Conservation (phyloP, 148 eudicot species). For the Cornus controversa region DNA sequence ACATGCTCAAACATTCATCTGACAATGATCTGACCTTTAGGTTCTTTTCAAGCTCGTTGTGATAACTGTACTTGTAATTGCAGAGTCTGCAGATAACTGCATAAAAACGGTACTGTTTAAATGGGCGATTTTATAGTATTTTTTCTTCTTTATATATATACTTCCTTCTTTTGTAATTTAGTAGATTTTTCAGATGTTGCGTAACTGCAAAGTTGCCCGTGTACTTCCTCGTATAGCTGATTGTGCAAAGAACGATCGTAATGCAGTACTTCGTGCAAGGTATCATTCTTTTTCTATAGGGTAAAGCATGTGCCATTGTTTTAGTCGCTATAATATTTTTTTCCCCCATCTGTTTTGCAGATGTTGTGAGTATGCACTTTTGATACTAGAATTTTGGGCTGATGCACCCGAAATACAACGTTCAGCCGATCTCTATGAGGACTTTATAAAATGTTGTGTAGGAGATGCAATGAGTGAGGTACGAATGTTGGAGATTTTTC, state of each 20-base stretch:
- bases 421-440: slow-evolving; percentile 95
- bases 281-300: slow-evolving; percentile 20
- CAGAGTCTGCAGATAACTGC: slow-evolving; percentile 99
- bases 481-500: slow-evolving; percentile 13
- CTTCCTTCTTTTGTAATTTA: slow-evolving; percentile 8
- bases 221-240: slow-evolving; percentile 90
- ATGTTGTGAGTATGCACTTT: slow-evolving; percentile 97
- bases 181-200: slow-evolving; percentile 69
- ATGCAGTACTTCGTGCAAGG: slow-evolving; percentile 92
- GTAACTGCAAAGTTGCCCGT: slow-evolving; percentile 97
- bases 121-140: not conserved
- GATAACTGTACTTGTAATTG: slow-evolving; percentile 97
- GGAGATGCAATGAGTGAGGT: slow-evolving; percentile 99
- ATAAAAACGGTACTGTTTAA: slow-evolving; percentile 78
- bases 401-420: slow-evolving; percentile 98
- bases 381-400: slow-evolving; percentile 91
- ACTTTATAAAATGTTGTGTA: slow-evolving; percentile 86
- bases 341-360: slow-evolving; percentile 33
- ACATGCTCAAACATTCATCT: slow-evolving; percentile 27
- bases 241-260: slow-evolving; percentile 86
- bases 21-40: slow-evolving; percentile 43
- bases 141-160: slow-evolving; percentile 5
- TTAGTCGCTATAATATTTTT: not conserved
- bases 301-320: not conserved
- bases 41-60: slow-evolving; percentile 98